Evolutionary conservation across 2,329 filamentous ascomycete species (phyloP), one percentile per base, ranked within the genome.

Genomic region (Zymoseptoria tritici): DNA sequence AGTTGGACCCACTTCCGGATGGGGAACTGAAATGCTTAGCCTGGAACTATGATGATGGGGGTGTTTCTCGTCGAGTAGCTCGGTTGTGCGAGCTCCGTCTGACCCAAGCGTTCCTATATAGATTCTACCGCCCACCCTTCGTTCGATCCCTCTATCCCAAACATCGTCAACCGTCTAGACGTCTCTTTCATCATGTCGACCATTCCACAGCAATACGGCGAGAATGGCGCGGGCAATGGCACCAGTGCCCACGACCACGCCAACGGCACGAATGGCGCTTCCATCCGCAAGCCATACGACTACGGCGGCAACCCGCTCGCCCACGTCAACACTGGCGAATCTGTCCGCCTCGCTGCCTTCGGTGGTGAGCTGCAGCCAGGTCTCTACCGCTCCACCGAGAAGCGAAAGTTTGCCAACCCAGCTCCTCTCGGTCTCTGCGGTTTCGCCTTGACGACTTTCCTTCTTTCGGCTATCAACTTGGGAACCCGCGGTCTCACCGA

Each of bases 391-490:
- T 60, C 67, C 53, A 68, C 64, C 56, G 57, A 62, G 36, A 57
- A 66, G 55, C 74, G 74, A 72, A 81, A 80, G 62, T 77, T 83
- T 68, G 83, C 78, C 70, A 85, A 85, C 71, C 83, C 83, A 53
- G 82, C 82, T 60, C 83, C 83, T 9, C 77, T 85, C 21, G 83
- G 83, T 58, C 78, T 85, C 53, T 80, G 83, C 55, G 83, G 82
- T 74, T 87, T 88, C 73, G 83, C 84, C n/a, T 70, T 85, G 64
- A 86, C 85, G 9, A 86, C 84, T 9, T 86, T 87, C 68, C 78
- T 84, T 13, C 77, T 87, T 57, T 79, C 77, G 4, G 67, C 77
- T 54, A 79, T 80, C 72, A 80, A 81, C 65, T 65, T 80, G 64
- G 74, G 75, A 36, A 79, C 78, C 3, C 70, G 68, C 9, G 71